Percentiles rank a stretch among this genome's conserved stretches.
phyloP scores from a whole-genome alignment of 495 filamentous ascomycete species.

The Hyaloscypha bicolor region DNA sequence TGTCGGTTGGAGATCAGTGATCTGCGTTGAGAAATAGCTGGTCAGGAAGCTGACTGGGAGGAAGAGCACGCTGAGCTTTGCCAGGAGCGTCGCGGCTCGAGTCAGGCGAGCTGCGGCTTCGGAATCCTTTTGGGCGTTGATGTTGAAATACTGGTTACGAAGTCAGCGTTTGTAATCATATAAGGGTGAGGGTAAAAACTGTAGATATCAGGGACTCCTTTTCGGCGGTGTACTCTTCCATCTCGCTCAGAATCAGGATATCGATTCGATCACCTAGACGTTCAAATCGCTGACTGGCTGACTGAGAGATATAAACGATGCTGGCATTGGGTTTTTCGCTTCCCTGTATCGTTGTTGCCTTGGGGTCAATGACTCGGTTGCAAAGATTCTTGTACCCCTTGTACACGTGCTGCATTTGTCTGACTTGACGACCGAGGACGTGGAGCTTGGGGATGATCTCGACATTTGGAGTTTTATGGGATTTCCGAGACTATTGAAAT shows the following conservation, averaged over 20 bases:
- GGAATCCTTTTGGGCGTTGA: constrained; percentile 83
- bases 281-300: constrained; percentile 74
- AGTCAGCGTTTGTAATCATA: not conserved
- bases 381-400: constrained; percentile 80
- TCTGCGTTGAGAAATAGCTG: constrained; percentile 78
- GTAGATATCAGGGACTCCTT: constrained; percentile 77
- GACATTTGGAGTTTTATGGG: constrained; percentile 22
- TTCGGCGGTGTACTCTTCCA: constrained; percentile 76
- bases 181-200: constrained; percentile 22
- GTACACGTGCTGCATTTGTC: constrained; percentile 77
- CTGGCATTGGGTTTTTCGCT: constrained; percentile 11
- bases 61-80: constrained; percentile 83
- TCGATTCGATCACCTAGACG: constrained; percentile 74
- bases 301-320: constrained; percentile 49
- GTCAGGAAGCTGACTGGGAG: constrained; percentile 83
- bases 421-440: constrained; percentile 68
- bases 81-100: constrained; percentile 79
- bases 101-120: constrained; percentile 77
- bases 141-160: constrained; percentile 72
- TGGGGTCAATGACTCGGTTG: constrained; percentile 61
- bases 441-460: constrained; percentile 45
- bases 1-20: constrained; percentile 55
- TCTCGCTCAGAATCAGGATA: constrained; percentile 78
- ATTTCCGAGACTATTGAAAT: constrained; percentile 22
- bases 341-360: not conserved